Evolutionary conservation across 2,329 filamentous ascomycete species (phyloP).

Genomic region (Pestalotiopsis sp.): DNA sequence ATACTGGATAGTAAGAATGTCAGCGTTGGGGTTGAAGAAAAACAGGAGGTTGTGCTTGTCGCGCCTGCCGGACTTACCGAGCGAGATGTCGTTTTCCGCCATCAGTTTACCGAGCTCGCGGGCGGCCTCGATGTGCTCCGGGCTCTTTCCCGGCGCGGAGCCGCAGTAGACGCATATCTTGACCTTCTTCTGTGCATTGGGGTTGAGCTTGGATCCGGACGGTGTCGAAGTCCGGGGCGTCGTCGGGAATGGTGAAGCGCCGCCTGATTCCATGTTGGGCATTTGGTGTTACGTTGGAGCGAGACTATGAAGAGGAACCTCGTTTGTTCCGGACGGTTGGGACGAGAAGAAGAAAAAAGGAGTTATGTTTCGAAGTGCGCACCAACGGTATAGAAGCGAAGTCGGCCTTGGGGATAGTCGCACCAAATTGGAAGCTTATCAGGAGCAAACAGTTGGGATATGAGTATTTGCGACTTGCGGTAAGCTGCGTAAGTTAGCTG

Average conservation of each 20-base stretch:
- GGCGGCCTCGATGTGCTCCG: constrained; percentile 77
- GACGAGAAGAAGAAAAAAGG: background rate
- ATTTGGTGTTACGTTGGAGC: background rate
- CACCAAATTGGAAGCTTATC: background rate
- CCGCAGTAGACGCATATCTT: constrained; percentile 97
- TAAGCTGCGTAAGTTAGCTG: background rate
- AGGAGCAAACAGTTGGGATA: background rate
- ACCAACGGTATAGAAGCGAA: background rate
- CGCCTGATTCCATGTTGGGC: constrained; percentile 41
- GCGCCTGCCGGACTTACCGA: constrained; percentile 51
- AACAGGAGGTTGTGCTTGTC: background rate
- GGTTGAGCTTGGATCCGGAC: constrained; percentile 22
- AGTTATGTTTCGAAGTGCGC: background rate
- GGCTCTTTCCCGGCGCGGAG: constrained; percentile 71
- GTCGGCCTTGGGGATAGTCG: background rate
- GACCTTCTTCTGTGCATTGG: constrained; percentile 42
- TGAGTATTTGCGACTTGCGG: background rate
- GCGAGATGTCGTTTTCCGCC: constrained; percentile 74
- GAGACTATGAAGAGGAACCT: background rate
- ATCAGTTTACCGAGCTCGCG: constrained; percentile 73
- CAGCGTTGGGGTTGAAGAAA: background rate
- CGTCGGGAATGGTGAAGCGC: constrained; percentile 34
- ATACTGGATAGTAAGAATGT: constrained; percentile 57
- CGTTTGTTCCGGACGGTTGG: background rate
- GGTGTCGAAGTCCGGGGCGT: constrained; percentile 34